Base-by-base conservation (phyloP, 257 asterid genomes). In the Jacaranda mimosifolia region DNA sequence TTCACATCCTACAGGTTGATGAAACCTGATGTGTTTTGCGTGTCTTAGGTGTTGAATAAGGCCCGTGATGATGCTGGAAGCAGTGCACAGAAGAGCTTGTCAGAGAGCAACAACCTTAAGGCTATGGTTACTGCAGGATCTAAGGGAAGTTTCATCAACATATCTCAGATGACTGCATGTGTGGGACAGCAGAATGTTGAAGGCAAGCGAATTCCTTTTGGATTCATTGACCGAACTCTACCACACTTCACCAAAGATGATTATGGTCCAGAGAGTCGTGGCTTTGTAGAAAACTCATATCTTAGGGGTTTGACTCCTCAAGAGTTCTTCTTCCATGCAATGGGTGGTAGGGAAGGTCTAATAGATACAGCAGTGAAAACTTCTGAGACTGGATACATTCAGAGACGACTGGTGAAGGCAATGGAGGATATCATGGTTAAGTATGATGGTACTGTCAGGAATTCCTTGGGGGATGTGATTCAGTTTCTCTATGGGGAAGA, bases 1-100 rank as follows among this genome's bases (percentile, higher is more conserved):
- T 74, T 67, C 38, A 68, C 80, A 70, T 58, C 39, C 65, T 15
- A 49, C 40, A 14, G 35, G 40, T 72, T 68, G 72, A 46, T 49
- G 45, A 63, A 58, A 43, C 56, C 18, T 83, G 74, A 80, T 36
- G 48, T 65, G 19, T 75, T 49, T 17, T 21, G 36, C 46, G 64
- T 79, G 51, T 72, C 69, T 76, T 74, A 95, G 99, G 98, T 96
- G 87, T 86, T 96, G 89, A 96, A 93, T 76, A 96, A 91, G 86
- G 99, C 99, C 8, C 98, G 99, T 90, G 99, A 96, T 82, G 99
- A 96, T 85, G 99, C 99, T 85, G 99, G 99, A 83, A 96, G 98
- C 79, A 90, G 97, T 90, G 99, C 99, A 40, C 97, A 96, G 76
- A 93, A 89, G 87, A 96, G 97, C 73, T 89, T 96, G 84, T 89